Base-by-base conservation (phyloP, 352 stramenopile genomes). In the Pythium aquatile region DNA sequence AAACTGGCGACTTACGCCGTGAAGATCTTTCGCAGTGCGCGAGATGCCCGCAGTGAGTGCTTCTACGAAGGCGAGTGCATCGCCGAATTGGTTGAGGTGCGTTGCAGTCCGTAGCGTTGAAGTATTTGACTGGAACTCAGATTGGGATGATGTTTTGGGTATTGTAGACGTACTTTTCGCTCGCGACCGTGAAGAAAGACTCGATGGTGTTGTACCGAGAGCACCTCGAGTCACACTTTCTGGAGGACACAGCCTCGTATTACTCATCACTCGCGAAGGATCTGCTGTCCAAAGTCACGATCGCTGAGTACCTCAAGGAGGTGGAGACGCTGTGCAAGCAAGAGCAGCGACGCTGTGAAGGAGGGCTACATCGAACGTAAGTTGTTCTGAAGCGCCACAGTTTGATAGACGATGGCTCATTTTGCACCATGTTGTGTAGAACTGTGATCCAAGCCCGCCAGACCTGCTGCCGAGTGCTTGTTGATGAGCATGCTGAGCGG, bases 191-290 rank as follows among this genome's bases (percentile, higher is more conserved):
- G 49, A 82, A 81, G 69, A 83, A 88, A 51, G 87, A 95, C 58
- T 71, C 88, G 40, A 88, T 94, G 79, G 88, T 77, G 35, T 64
- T 95, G 14, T 95, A 95, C 55, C 76, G 83, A 32, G 83, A 91
- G 64, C 80, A 94, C 39, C 62, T 95, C 1, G 87, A 95, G 66
- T 61, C 73, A 3, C 79, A 77, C 11, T 93, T 95, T 56, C 65
- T 95, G 2, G 69, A 95, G 81, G 81, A 95, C 44, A 84, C 82
- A 28, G 75, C 76, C 5, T 59, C 32, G 24, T 95, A 87, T 49
- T 95, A 92, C 71, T 85, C 81, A 1, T 66, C 77, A 10, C 73
- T 91, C 16, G 83, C 84, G 20, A 75, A 83, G 33, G 69, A 88
- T 29, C 49, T 95, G 26, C 57, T 94, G 7, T 82, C 80, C 13